Base-by-base conservation (phyloP, 768 basidiomycete genomes). In the Trametes elegans region DNA sequence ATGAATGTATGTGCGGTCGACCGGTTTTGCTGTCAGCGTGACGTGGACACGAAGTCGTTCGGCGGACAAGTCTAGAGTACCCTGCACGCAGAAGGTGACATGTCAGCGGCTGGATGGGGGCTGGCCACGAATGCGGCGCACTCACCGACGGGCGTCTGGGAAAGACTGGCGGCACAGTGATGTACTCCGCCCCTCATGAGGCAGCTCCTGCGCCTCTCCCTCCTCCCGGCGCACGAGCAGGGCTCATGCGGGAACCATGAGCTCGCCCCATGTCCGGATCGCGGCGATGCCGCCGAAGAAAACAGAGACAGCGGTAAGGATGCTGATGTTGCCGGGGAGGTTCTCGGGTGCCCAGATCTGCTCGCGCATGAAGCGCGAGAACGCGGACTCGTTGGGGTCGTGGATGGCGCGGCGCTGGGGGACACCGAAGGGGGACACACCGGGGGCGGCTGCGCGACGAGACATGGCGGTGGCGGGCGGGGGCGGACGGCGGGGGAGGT, bases 281-380 rank as follows among this genome's bases (percentile, higher is more conserved):
- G 75, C 82, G 39, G 84, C 69, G 53, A 93, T 83, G 3, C 88
- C 88, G 26, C 81, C 87, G 23, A 82, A 71, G 62, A 92, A 93
- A 57, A 90, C 71, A 6, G 77, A 74, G 7, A 85, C 71, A 18
- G 85, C 85, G 7, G 84, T 81, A 40, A 84, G 62, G 57, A 91
- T 79, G 65, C 78, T 88, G 65, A 90, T 62, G 67, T 92, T 93
- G 54, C 90, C 90, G 11, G 78, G 74, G 14, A 86, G 63, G 69
- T 91, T 90, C 60, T 91, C 88, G 9, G 85, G 85, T 44, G 87
- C 79, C 53, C 79, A 79, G 21, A 91, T 74, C 72, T 91, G 82
- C 44, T 82, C 82, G 51, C 85, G 78, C 58, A 77, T 40, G 64
- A 76, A 73, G 11, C 68, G 77, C 19, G 80, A 79, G 63, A 89